Conservation (phyloP, 2,329 filamentous ascomycete genomes). For the Beauveria bassiana region DNA sequence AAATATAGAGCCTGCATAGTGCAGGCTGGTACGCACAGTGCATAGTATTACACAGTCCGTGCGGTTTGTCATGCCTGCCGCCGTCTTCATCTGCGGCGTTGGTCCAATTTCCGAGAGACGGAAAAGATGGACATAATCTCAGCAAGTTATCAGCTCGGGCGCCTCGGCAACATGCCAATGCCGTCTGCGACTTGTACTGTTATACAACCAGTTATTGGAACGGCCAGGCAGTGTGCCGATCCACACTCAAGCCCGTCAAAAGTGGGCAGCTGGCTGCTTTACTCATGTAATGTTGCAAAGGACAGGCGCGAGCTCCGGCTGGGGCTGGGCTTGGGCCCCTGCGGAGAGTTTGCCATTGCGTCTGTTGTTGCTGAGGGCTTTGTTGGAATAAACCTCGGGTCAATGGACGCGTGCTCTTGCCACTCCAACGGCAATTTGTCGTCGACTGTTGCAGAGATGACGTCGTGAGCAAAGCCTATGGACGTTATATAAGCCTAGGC, state of each 20-base stretch:
- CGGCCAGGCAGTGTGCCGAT: neutral
- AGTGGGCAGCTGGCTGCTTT: neutral
- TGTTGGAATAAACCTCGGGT: neutral
- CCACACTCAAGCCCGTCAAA: neutral
- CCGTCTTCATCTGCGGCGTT: neutral
- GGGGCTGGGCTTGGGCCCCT: neutral
- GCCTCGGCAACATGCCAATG: too few species aligned
- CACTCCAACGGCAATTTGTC: neutral
- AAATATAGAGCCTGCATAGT: neutral
- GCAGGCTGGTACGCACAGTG: neutral
- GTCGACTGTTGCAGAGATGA: neutral
- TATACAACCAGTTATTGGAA: neutral
- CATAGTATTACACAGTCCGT: slow-evolving; percentile 1
- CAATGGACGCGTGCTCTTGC: neutral
- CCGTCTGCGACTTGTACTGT: neutral
- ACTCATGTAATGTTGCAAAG: slow-evolving; percentile 2
- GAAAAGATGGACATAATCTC: neutral
- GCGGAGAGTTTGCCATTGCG: neutral
- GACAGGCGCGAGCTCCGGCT: neutral
- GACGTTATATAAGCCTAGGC: neutral
- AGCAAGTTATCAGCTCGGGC: too few species aligned
- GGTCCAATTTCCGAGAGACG: neutral
- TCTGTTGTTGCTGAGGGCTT: neutral
- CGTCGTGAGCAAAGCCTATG: neutral
- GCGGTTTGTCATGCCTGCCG: neutral